Conservation (phyloP, 108 stramenopile genomes). For the Mayamaea pseudoterrestris region DNA sequence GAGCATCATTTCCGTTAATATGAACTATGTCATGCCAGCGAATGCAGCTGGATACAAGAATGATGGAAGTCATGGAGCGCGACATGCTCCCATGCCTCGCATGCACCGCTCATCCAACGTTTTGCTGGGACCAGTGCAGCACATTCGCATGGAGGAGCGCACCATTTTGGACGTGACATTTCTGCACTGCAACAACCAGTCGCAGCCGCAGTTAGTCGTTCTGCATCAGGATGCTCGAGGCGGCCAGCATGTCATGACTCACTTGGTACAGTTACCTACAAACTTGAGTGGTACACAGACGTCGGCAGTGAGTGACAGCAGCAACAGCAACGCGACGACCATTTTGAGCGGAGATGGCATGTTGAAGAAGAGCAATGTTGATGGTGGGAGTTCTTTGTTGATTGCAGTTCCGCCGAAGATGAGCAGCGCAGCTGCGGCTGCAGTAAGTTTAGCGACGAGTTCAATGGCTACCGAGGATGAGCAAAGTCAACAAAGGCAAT, state of each 20-base stretch:
- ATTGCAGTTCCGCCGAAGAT: conserved; percentile 45
- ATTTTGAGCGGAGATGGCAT: no score
- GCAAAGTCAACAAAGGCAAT: neutral
- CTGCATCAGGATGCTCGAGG: conserved; percentile 68
- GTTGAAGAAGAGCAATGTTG: conserved; percentile 40
- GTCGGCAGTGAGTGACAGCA: no score
- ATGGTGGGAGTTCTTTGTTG: conserved; percentile 53
- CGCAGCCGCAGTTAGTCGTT: conserved; percentile 50
- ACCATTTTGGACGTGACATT: conserved; percentile 46
- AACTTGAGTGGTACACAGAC: no score
- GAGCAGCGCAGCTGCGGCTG: conserved; percentile 17
- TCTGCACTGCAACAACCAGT: conserved; percentile 15
- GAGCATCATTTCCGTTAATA: conserved; percentile 50
- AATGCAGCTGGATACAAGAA: neutral
- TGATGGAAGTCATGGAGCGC: conserved; percentile 1
- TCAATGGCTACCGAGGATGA: neutral
- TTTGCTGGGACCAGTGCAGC: conserved; percentile 33
- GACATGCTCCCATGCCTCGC: no score
- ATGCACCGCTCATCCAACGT: neutral
- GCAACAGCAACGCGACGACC: no score
- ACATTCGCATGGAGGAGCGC: conserved; percentile 64
- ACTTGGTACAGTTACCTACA: conserved; percentile 40
- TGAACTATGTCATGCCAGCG: conserved; percentile 5
- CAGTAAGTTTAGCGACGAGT: neutral
- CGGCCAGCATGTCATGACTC: conserved; percentile 51